A percentile compares a stretch with the other conserved stretches of the same genome.
Conservation (phyloP, 805 yeast genomes). For the Ogataea pignaliae region DNA sequence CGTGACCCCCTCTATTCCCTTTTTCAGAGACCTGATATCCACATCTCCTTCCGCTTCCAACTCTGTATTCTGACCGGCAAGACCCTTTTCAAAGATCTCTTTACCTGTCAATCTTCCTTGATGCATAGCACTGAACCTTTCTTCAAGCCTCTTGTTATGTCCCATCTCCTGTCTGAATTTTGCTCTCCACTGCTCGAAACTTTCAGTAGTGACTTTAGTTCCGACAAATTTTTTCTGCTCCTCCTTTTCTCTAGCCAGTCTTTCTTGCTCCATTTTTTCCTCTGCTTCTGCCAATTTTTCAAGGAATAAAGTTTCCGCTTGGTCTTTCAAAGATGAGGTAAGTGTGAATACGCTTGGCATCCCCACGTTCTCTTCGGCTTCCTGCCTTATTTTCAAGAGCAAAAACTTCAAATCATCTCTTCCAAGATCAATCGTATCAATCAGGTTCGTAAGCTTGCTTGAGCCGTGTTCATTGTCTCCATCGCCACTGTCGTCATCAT, state of each 20-base stretch:
- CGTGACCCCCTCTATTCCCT: constrained; percentile 10
- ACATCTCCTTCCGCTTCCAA: constrained; percentile 34
- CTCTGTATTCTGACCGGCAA: constrained; percentile 67
- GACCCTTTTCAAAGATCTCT: constrained; percentile 86
- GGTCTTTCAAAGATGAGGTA: constrained; percentile 72
- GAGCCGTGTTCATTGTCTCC: constrained; percentile 31
- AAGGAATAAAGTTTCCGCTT: constrained; percentile 65
- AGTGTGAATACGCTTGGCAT: constrained; percentile 88
- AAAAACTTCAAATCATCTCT: constrained; percentile 41
- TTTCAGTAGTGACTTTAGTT: constrained; percentile 78
- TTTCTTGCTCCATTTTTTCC: constrained; percentile 50
- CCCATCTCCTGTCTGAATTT: constrained; percentile 69
- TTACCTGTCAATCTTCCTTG: constrained; percentile 79
- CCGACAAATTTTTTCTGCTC: constrained; percentile 91
- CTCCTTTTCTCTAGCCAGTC: constrained; percentile 63
- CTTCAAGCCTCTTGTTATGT: constrained; percentile 53
- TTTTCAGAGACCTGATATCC: constrained; percentile 10
- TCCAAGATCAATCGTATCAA: constrained; percentile 56
- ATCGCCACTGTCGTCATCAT: constrained; percentile 44
- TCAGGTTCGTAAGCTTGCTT: constrained; percentile 43
- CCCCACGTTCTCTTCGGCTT: constrained; percentile 77
- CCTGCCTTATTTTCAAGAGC: constrained; percentile 40
- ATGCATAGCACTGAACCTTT: constrained; percentile 54
- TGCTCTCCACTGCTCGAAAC: constrained; percentile 68
- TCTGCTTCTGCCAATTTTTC: constrained; percentile 53